Evolutionary conservation across 805 yeast genomes (phyloP).

Genomic region (Candida awuae): DNA sequence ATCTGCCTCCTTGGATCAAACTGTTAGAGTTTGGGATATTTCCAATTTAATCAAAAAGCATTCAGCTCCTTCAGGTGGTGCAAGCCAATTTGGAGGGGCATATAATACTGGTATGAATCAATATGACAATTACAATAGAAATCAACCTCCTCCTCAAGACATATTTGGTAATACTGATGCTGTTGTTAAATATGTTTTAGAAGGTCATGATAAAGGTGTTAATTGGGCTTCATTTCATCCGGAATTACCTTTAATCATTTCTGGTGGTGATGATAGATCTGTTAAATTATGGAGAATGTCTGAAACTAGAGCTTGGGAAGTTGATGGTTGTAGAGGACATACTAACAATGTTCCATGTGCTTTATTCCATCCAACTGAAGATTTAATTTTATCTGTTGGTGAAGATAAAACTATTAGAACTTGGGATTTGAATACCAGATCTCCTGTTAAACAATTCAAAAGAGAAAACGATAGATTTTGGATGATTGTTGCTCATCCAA

Average conservation of each 20-base stretch:
- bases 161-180: constrained; percentile 93
- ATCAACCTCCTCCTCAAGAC: constrained; percentile 76
- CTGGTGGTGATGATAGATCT: constrained; percentile 93
- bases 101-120: constrained; percentile 20
- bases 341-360: constrained; percentile 87
- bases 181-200: constrained; percentile 87
- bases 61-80: constrained; percentile 51
- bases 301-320: constrained; percentile 98
- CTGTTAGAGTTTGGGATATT: constrained; percentile 99
- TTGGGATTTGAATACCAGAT: constrained; percentile 93
- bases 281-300: constrained; percentile 97
- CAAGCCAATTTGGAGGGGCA: neutral
- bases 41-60: constrained; percentile 91
- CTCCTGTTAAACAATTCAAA: constrained; percentile 88
- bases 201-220: constrained; percentile 98
- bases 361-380: constrained; percentile 88
- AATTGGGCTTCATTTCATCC: constrained; percentile 99
- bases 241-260: constrained; percentile 84
- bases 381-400: constrained; percentile 83
- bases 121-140: constrained; percentile 41
- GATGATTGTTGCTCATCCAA: constrained; percentile 84
- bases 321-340: constrained; percentile 97
- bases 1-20: constrained; percentile 92
- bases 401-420: constrained; percentile 94
- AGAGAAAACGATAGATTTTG: constrained; percentile 93